These are phyloP conservation scores for Hevea brasiliensis DNA, from an alignment of 345 rosid genomes.

Conservation along the genomic window DNA sequence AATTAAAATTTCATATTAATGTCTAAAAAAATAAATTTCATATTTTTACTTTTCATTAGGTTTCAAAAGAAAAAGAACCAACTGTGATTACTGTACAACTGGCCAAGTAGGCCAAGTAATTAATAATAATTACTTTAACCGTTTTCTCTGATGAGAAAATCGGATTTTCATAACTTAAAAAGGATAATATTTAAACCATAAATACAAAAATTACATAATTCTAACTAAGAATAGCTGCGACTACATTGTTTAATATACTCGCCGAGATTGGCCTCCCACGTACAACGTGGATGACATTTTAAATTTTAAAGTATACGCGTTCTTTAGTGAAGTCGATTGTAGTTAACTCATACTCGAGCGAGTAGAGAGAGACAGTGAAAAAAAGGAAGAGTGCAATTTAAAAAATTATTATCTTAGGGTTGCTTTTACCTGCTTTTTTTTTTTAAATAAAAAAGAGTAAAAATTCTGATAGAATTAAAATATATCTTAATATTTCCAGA, in stretches of 20 bases:
- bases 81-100: neutral
- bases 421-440: neutral
- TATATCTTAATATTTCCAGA: constrained; percentile 11
- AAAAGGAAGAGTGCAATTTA: neutral
- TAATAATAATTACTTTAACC: too few species aligned
- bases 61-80: too few species aligned
- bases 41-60: too few species aligned
- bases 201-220: neutral
- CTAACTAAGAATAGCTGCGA: neutral
- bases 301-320: neutral
- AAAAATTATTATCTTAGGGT: neutral
- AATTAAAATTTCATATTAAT: too few species aligned
- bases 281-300: neutral
- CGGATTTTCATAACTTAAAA: too few species aligned
- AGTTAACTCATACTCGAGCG: neutral
- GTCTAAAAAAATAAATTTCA: too few species aligned
- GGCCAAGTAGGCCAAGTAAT: neutral
- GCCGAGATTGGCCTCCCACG: neutral
- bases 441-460: neutral
- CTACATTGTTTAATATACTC: too few species aligned
- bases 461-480: neutral
- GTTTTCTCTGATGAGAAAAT: too few species aligned
- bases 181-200: too few species aligned
- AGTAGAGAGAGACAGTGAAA: neutral
- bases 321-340: neutral